Evolutionary conservation across 495 filamentous ascomycete species (phyloP), one percentile per base, ranked within the genome.

Genomic region (Aspergillus diversus): DNA sequence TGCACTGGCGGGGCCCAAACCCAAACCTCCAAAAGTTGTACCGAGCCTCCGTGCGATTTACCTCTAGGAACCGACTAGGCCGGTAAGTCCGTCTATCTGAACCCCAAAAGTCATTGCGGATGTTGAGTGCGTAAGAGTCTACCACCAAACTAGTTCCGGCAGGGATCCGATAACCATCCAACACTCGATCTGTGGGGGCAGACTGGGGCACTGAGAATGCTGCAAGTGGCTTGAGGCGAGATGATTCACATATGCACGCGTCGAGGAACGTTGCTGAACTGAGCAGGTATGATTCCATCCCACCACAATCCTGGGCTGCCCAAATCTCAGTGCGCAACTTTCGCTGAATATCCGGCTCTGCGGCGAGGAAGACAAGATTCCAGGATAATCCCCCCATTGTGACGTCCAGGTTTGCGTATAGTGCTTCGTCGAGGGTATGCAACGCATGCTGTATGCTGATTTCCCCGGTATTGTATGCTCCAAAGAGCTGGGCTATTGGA

Each of bases 351-450:
- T 64, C 49, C 1, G 42, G 67, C 61, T 80, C 21, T 7, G 66
- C 62, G 5, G 77, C 81, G 0, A 83, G 64, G 55, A 78, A 74
- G 9, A 81, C 48, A 8, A 77, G 50, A 16, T 63, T 71, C 79
- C 79, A 82, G 1, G 76, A 70, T 1, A 81, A 15, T 6, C 63
- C 73, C 7, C 73, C 69, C 6, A 71, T 73, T 0, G 79, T 79
- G 0, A 82, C 79, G 59, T 83, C 81, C 0, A 83, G 63, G 55
- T 83, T 82, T 2, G 76, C 80, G 61, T 73, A 82, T 1, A 81
- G 70, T 59, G 71, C 69, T 61, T 83, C 80, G 56, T 79, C 77
- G 5, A 83, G 7, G 1, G 79, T 81, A 13, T 81, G 77, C 4
- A 71, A 59, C 1, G 78, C 37, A 50, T 78, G 49, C 33, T 71